These are phyloP conservation scores for Cladophialophora exuberans DNA, from an alignment of 2,329 filamentous ascomycete species.

Conservation along the genomic window DNA sequence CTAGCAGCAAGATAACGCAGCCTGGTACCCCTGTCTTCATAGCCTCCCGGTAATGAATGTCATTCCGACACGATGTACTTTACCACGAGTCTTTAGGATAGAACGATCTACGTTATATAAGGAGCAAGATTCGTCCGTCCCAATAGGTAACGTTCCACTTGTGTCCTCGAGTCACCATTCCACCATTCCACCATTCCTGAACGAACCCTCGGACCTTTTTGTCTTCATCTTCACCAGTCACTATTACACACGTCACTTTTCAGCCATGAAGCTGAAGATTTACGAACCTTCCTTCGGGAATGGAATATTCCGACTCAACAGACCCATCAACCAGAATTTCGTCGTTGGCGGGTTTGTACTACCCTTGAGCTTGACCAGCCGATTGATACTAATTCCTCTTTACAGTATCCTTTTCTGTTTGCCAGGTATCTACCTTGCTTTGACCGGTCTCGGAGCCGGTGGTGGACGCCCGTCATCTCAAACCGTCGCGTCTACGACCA, in stretches of 20 bases:
- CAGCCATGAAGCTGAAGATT: conserved; percentile 19
- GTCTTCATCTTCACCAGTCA: not conserved
- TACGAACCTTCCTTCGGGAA: conserved; percentile 21
- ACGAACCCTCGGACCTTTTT: not conserved
- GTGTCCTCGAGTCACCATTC: too few relatives aligned
- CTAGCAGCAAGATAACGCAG: conserved; percentile 2
- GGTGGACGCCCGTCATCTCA: conserved; percentile 30
- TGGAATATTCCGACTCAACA: conserved; percentile 20
- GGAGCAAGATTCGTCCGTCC: not conserved
- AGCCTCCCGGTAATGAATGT: conserved; percentile 6
- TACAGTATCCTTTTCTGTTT: conserved; percentile 32
- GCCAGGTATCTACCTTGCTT: conserved; percentile 32
- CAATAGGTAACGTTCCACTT: not conserved
- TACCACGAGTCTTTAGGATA: not conserved
- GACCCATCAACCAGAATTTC: conserved; percentile 30
- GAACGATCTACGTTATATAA: not conserved
- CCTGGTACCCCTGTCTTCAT: conserved; percentile 7
- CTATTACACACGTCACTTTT: not conserved
- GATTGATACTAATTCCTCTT: not conserved
- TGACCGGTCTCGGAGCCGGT: conserved; percentile 33
- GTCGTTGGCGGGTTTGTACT: conserved; percentile 23
- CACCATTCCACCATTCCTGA: not conserved
- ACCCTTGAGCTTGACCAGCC: not conserved
- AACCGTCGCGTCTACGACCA: conserved; percentile 26
- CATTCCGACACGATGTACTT: not conserved